phyloP scores from a whole-genome alignment of 2,329 filamentous ascomycete species.

The Calonectria multiphialidica region DNA sequence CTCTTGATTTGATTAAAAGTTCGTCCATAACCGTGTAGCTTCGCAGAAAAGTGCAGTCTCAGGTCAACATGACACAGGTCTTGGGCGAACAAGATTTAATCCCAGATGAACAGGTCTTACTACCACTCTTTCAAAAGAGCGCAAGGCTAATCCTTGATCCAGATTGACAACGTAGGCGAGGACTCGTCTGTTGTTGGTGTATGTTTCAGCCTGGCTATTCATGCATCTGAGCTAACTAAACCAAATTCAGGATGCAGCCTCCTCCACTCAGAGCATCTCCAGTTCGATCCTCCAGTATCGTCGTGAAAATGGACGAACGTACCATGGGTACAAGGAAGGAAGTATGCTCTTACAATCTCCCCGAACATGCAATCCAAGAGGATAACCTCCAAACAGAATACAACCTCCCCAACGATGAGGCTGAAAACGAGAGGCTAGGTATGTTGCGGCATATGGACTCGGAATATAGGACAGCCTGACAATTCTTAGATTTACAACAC shows the following conservation, averaged over 20 bases:
- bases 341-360: neutral
- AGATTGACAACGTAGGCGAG: neutral
- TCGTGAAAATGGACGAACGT: neutral
- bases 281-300: neutral
- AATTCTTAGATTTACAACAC: neutral
- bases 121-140: no score
- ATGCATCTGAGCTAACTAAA: neutral
- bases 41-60: no score
- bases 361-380: neutral
- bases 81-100: neutral
- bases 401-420: neutral
- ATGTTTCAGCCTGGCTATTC: neutral
- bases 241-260: neutral
- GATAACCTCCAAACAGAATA: neutral
- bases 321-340: conserved; percentile 1
- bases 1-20: neutral
- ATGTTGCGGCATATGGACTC: neutral
- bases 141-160: neutral
- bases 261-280: neutral
- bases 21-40: neutral
- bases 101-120: neutral
- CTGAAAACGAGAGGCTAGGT: conserved; percentile 6
- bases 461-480: neutral
- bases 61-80: neutral
- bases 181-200: neutral